Evolutionary conservation across 441 rosid genomes (phyloP), one percentile per base, ranked within the genome.

Genomic region (Biscutella auriculata): DNA sequence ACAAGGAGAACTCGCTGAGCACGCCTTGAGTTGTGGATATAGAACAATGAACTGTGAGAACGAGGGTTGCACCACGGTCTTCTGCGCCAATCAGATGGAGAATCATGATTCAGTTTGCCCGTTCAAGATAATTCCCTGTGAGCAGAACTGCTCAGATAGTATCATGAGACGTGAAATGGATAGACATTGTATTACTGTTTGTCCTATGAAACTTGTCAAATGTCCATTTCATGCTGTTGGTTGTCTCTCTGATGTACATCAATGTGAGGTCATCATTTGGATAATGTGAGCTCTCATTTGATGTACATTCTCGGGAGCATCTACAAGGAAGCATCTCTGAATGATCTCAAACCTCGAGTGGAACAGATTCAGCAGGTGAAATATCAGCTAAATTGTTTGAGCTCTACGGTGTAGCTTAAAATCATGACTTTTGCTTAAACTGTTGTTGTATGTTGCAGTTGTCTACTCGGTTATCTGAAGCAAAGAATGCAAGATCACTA

Each of bases 81-180:
- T 78, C 47, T 78, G 78, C 26, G 82, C 82, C 0, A 76, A 52
- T 11, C 84, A 82, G 44, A 4, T 61, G 76, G 86, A 79, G 75
- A 72, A 77, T 44, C 96, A 93, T 37, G 95, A 83, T 56, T 69
- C 74, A 2, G 49, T 60, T 62, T 93, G 97, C 63, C 85, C 87
- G 33, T 89, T 81, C 53, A 93, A 93, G 79, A 67, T 85, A 13
- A 75, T 93, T 19, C 87, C 70, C 1, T 93, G 97, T 16, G 99
- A 93, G 70, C 99, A 89, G 63, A 77, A 74, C 19, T 89, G 99
- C 72, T 67, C 79, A 2, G 82, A 75, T 17, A 56, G 60, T 61
- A 72, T 89, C 46, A 77, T 85, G 90, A 78, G 97, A 63, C 88
- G 83, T 0, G 88, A 78, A 21, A 89, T 89, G 99, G 96, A 89